Evolutionary conservation across 2,329 filamentous ascomycete genomes (phyloP).

Genomic region (Botryosphaeria dothidea): DNA sequence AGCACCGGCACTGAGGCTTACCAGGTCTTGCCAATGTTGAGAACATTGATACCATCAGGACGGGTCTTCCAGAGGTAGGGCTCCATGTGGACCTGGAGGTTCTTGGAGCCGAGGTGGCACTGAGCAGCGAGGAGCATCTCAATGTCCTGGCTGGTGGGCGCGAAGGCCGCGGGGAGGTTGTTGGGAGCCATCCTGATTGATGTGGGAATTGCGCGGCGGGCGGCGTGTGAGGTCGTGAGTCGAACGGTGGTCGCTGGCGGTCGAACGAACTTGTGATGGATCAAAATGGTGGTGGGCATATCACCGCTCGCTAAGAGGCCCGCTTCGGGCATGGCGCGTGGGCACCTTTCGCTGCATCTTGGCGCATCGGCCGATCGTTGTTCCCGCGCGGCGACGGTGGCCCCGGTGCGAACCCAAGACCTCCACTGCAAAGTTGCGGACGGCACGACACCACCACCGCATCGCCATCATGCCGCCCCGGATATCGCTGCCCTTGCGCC

Average conservation of each 20-base stretch:
- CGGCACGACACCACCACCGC: neutral
- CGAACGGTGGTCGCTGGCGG: slow-evolving; percentile 26
- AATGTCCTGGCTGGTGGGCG: slow-evolving; percentile 97
- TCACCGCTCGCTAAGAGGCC: slow-evolving; percentile 23
- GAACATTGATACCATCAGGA: slow-evolving; percentile 95
- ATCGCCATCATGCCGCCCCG: slow-evolving; percentile 47
- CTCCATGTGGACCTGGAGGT: slow-evolving; percentile 99
- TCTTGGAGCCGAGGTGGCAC: slow-evolving; percentile 96
- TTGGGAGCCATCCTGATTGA: slow-evolving; percentile 85
- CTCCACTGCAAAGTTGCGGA: slow-evolving; percentile 13
- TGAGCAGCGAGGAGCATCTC: slow-evolving; percentile 99
- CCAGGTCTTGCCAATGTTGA: slow-evolving; percentile 99
- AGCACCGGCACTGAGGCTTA: slow-evolving; percentile 51
- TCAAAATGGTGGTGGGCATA: slow-evolving; percentile 22
- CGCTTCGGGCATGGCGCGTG: slow-evolving; percentile 19
- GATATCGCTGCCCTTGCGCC: slow-evolving; percentile 46
- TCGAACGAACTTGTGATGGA: slow-evolving; percentile 19
- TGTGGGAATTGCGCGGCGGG: slow-evolving; percentile 28
- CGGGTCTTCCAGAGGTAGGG: slow-evolving; percentile 99
- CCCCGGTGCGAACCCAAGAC: neutral
- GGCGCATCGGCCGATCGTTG: slow-evolving; percentile 13
- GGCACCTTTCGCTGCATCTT: neutral
- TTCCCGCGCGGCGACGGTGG: slow-evolving; percentile 4
- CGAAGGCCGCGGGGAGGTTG: slow-evolving; percentile 93
- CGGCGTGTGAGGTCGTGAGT: slow-evolving; percentile 20